Base-by-base conservation (phyloP, 495 filamentous ascomycete genomes). In the Thermochaetoides thermophila region DNA sequence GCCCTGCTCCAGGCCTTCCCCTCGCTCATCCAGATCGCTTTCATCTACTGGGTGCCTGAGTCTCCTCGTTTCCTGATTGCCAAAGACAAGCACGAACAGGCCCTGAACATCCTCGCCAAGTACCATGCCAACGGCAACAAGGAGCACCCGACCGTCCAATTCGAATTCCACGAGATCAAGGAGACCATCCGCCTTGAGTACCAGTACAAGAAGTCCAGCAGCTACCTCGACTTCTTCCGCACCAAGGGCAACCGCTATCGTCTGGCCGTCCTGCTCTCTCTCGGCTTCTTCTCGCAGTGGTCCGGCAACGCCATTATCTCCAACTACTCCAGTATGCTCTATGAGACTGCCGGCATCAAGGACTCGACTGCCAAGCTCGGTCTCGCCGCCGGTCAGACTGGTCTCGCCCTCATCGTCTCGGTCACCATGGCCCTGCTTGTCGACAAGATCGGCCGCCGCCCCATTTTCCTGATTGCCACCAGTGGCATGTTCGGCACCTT, bases 231-330 rank as follows among this genome's bases (percentile, higher is more conserved):
- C 39, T 73, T 81, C 58, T 57, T 81, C 60, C 55, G 54, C 29
- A 79, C 76, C 35, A 69, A 66, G 50, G 77, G 78, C 37, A 84
- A 83, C 57, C 67, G 73, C 6, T 74, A 74, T 45, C 66, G 76
- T 17, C 45, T 80, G 4, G 34, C 52, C 24, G 52, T 81, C 17
- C 63, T 74, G 20, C 50, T 75, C 23, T 66, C 66, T 14, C 57
- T 76, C 19, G 74, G 74, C 43, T 44, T 75, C 45, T 70, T 76
- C 55, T 72, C 71, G 7, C 78, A 83, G 60, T 80, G 70, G 62
- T 73, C 69, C 31, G 77, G 77, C 32, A 80, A 81, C 43, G 68
- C 66, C 35, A 64, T 76, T 24, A 68, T 78, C 45, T 71, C 67
- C 29, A 78, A 80, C 59, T 81, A 76, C 46, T 55, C 71, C 28